Evolutionary conservation across 371 early-diverging fungal genomes (phyloP), one percentile per base, ranked within the genome.

Genomic region (Mucor circinelloides): DNA sequence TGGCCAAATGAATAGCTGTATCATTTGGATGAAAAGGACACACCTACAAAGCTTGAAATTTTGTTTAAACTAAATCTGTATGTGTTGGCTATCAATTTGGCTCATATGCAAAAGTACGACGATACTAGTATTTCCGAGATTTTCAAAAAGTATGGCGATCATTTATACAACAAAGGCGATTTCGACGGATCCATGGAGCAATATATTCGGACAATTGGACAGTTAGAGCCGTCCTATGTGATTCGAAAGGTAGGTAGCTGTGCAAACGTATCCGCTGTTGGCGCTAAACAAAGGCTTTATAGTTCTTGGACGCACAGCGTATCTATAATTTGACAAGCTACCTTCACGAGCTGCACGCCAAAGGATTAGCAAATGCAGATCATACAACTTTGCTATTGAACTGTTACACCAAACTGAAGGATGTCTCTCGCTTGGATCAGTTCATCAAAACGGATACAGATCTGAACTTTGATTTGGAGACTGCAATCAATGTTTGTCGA

Each of bases 301-400:
- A 85, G 90, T 97, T 93, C 76, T 76, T 97, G 66, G 97, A 97
- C 73, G 97, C 95, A 0, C 96, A 97, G 77, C 81, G 96, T 19
- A 92, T 97, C 25, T 91, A 91, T 70, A 93, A 94, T 64, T 77
- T 98, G 67, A 93, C 95, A 3, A 86, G 87, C 30, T 97, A 95
- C 70, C 83, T 97, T 21, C 94, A 97, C 80, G 91, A 91, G 63
- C 84, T 97, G 1, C 97, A 97, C 73, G 88, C 91, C 1, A 81
- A 87, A 23, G 87, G 91, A 0, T 80, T 95, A 32, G 97, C 97
- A 1, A 96, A 93, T 62, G 86, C 92, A 13, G 97, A 97, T 73
- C 97, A 97, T 75, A 97, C 97, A 0, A 97, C 97, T 0, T 75
- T 97, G 50, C 77, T 98, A 30, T 82, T 98, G n/a, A 97, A 96